Conservation (phyloP, 2,329 filamentous ascomycete genomes). For the Orbilia quercus region DNA sequence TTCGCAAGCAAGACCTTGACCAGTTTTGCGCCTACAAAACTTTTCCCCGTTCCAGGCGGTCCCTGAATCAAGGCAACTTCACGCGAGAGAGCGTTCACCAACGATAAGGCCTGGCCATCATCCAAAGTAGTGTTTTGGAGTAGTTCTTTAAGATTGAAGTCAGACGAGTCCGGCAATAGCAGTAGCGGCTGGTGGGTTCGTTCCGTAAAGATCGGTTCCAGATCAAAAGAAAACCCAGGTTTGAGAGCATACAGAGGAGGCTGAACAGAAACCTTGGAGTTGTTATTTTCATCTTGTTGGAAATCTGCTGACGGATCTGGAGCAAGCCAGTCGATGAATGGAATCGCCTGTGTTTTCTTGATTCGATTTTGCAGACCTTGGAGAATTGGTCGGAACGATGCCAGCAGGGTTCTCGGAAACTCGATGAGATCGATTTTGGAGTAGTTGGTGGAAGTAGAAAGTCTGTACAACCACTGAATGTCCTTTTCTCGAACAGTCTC, state of each 20-base stretch:
- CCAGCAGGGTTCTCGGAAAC: conserved; percentile 71
- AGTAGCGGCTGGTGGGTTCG: conserved; percentile 22
- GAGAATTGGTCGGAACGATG: conserved; percentile 71
- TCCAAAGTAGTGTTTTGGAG: conserved; percentile 67
- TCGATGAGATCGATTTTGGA: conserved; percentile 67
- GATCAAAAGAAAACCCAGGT: conserved; percentile 67
- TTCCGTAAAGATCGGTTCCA: conserved; percentile 60
- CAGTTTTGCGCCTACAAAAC: conserved; percentile 68
- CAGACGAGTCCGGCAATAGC: conserved; percentile 37
- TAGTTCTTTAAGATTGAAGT: conserved; percentile 58
- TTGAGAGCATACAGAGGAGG: conserved; percentile 68
- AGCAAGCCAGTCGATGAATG: conserved; percentile 67
- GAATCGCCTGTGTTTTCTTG: conserved; percentile 64
- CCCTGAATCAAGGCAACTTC: conserved; percentile 74
- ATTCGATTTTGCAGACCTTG: conserved; percentile 68
- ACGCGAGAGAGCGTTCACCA: conserved; percentile 68
- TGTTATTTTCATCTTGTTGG: conserved; percentile 21
- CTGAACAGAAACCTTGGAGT: conserved; percentile 60
- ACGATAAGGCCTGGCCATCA: conserved; percentile 66
- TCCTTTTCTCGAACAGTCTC: conserved; percentile 57
- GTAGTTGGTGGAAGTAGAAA: not conserved
- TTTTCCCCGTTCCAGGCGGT: conserved; percentile 77
- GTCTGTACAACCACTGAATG: conserved; percentile 30
- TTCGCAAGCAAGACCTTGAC: conserved; percentile 65
- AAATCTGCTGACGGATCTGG: conserved; percentile 58